Evolutionary conservation across 2,329 filamentous ascomycete species (phyloP).

Genomic region (Fusarium lateritium): DNA sequence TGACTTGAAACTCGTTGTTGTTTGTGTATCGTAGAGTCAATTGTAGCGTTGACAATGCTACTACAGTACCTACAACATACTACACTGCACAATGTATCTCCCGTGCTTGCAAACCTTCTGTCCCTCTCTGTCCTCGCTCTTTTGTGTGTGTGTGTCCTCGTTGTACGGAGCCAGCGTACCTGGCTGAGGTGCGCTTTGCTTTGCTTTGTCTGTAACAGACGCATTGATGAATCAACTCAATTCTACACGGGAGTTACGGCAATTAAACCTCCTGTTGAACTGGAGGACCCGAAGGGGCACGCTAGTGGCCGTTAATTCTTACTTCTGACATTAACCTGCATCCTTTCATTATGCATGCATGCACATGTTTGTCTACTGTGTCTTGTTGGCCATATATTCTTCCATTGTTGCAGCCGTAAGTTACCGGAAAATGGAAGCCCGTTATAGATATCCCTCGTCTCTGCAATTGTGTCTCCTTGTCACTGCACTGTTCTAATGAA

Average conservation of each 20-base stretch:
- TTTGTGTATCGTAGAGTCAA: constrained; percentile 18
- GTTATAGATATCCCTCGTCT: not conserved
- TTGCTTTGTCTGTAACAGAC: constrained; percentile 8
- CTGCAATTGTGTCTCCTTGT: not conserved
- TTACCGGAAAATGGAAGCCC: not conserved
- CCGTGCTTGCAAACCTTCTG: not conserved
- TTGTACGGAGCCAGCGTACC: not conserved
- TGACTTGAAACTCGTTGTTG: constrained; percentile 24
- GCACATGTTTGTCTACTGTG: constrained; percentile 7
- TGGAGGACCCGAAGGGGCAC: constrained; percentile 37
- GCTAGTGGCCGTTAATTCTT: constrained; percentile 46
- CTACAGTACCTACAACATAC: not conserved
- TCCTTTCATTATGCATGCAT: constrained; percentile 27
- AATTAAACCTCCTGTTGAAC: constrained; percentile 26
- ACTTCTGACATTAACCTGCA: constrained; percentile 22
- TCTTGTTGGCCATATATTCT: not conserved
- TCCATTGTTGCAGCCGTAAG: not conserved
- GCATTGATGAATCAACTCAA: constrained; percentile 14
- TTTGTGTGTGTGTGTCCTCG: not conserved
- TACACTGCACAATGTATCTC: not conserved
- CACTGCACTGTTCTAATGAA: not conserved
- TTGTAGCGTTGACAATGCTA: constrained; percentile 6
- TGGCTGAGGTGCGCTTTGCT: not conserved
- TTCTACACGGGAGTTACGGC: constrained; percentile 27
- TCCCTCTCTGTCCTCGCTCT: constrained; percentile 2